Base-by-base conservation (phyloP, 176 grass and related monocot genomes). In the Oryza officinalis region DNA sequence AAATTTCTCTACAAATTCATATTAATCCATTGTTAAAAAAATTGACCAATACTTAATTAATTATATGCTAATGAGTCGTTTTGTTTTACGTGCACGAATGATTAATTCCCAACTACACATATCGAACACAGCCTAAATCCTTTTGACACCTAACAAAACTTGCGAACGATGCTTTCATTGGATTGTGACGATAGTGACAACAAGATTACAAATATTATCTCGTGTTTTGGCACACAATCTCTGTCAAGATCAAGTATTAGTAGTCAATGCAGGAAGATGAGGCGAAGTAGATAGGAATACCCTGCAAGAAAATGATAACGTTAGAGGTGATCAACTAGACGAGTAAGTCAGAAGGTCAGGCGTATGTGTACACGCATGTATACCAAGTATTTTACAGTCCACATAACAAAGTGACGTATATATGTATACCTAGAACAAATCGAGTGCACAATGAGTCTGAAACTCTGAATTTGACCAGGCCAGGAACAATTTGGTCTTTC, bases 181-280 rank as follows among this genome's bases (percentile, higher is more conserved):
- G 13, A 50, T 65, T 27, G 47, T 26, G 5, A 37, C 31, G 82
- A 89, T 5, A 57, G 38, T 33, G 76, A 85, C 77, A 69, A 4
- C 27, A 80, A 80, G 3, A 5, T 6, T 45, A 74, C n/a, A 2
- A 3, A 20, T 35, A 61, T 12, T 11, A 27, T 11, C 14, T 35
- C 27, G 71, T 52, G 76, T 64, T 63, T 76, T 23, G 25, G 79
- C 40, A 60, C 13, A 25, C n/a, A 63, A 75, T 69, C 76, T 67
- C 68, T 25, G 70, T 84, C 81, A 38, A 14, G 20, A 70, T 47
- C 46, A 69, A 28, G 8, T 3, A 41, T 41, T 10, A 13, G 8
- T 3, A 49, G n/a, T 43, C 82, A 75, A 49, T 69, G 64, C 49
- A 46, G 33, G 27, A 68, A 85, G 64, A 49, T 50, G 33, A 61